Evolutionary conservation across 2,329 filamentous ascomycete genomes (phyloP), one percentile per base, ranked within the genome.

Genomic region (Phialophora chinensis): DNA sequence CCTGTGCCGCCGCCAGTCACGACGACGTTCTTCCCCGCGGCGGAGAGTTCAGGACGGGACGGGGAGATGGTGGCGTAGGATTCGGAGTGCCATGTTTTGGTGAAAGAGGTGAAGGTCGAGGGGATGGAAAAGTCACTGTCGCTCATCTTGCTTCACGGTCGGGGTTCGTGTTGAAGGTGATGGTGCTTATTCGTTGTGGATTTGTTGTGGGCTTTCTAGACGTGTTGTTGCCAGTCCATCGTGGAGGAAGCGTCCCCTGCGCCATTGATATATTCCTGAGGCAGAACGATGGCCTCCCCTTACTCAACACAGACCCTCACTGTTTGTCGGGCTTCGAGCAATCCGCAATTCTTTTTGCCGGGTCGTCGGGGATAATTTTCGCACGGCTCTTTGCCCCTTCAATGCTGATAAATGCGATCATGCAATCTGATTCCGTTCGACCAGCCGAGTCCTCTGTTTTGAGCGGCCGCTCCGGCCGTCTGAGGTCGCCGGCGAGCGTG

Each of bases 51-150:
- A 17, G 50, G 60, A 3, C 50, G 60, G 5, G 38, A 47, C 12
- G 60, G 60, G 11, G 60, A 62, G 23, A 62, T 55, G 33, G 60
- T 49, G 12, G 29, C 10, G 23, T 62, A 62, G 33, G 60, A 35
- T 14, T 27, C 60, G 23, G 47, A 49, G 33, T 62, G 60, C 14
- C 33, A 47, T 14, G 47, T 38, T 5, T 47, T 33, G 14, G 60
- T 62, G 50, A 62, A 62, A 27, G 52, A 54, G 52, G 27, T 31
- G 52, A 54, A 54, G 23, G 52, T 54, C 47, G 47, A 50, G 29
- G 52, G 52, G 52, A 54, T 27, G 25, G 52, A 25, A 14, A 54
- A 31, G 23, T 54, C 23, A n/a, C 20, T n/a, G 23, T 54, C 27
- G 27, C 52, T n/a, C 52, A 54, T 54, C 5, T 17, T 31, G 27